Evolutionary conservation across 225 moss, liverwort and hornwort species (phyloP), one percentile per base, ranked within the genome.

Genomic region (Bryoerythrophyllum caledonicum): DNA sequence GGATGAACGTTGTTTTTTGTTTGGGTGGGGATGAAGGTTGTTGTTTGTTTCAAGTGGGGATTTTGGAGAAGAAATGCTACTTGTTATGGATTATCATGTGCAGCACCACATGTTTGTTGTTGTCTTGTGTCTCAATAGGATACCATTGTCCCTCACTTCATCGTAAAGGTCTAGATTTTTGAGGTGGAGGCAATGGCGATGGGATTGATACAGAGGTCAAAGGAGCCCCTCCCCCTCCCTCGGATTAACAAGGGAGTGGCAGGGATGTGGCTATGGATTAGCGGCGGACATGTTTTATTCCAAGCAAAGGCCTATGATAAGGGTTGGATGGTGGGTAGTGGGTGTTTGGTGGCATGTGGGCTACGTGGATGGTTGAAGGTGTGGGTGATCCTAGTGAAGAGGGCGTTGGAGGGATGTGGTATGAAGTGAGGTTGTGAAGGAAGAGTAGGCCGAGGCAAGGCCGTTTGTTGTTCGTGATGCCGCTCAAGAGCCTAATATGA

Each of bases 401-500:
- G 79, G 46, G 76, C 74, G 30, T 74, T 76, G 57, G 82, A 85
- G 82, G 82, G 16, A 63, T 88, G 48, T 85, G 82, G 84, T 82
- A 80, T 79, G 80, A 80, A 66, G 77, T 85, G 78, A 60, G 74
- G 34, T 34, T 34, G 6, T 6, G 85, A 67, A 69, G 74, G 84
- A 75, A 77, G 74, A 82, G 77, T 16, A 88, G 85, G 87, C 82
- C 87, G 51, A 75, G 63, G 54, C 85, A 87, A 77, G 85, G 27
- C 27, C 25, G 91, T 82, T 84, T 85, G 57, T 87, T 85, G 68
- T 86, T 88, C 68, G 85, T 88, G 91, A 99, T 93, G 93, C 93
- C 93, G 85, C 90, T 99, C 28, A 99, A 93, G 94, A 94, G 93
- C 88, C 84, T 94, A 78, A 93, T 99, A 63, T 83, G 88, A 46